A percentile compares a stretch with the other conserved stretches of the same genome.
These are phyloP conservation scores for Blastobotrys buckinghamii DNA, from an alignment of 1,139 yeast species.

Conservation along the genomic window DNA sequence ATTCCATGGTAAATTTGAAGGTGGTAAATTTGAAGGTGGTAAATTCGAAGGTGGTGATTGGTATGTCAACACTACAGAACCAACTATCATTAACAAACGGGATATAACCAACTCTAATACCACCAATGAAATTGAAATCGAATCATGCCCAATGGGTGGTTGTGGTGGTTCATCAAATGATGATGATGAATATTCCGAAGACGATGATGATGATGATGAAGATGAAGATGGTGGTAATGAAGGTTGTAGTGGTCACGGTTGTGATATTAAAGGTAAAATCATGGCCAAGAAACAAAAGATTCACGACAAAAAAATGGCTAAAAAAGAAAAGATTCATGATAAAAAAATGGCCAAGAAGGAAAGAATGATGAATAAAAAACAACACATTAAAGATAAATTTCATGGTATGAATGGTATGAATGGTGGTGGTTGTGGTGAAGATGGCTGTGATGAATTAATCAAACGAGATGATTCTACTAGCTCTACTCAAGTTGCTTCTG, in stretches of 20 bases:
- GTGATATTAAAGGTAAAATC: background rate
- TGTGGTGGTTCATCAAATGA: background rate
- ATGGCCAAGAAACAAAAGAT: background rate
- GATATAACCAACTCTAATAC: too few relatives aligned
- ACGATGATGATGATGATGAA: background rate
- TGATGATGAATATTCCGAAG: background rate
- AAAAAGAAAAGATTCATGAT: constrained; percentile 1
- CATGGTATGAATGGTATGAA: background rate
- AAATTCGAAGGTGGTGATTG: background rate
- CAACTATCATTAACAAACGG: background rate
- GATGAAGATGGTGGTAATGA: background rate
- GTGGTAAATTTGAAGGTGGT: background rate
- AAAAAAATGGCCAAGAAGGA: constrained; percentile 1
- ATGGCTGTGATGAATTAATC: background rate
- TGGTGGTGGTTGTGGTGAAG: background rate
- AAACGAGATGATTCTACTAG: too few relatives aligned
- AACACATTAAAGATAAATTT: constrained; percentile 2
- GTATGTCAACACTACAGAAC: background rate
- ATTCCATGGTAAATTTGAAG: background rate
- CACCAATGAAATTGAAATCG: background rate
- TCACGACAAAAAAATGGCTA: constrained; percentile 1
- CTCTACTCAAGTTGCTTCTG: background rate
- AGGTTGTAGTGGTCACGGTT: background rate
- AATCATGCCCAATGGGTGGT: background rate
- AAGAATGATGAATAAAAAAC: background rate